These are phyloP conservation scores for Polytrichum commune DNA, from an alignment of 225 moss, liverwort and hornwort species.

Conservation along the genomic window DNA sequence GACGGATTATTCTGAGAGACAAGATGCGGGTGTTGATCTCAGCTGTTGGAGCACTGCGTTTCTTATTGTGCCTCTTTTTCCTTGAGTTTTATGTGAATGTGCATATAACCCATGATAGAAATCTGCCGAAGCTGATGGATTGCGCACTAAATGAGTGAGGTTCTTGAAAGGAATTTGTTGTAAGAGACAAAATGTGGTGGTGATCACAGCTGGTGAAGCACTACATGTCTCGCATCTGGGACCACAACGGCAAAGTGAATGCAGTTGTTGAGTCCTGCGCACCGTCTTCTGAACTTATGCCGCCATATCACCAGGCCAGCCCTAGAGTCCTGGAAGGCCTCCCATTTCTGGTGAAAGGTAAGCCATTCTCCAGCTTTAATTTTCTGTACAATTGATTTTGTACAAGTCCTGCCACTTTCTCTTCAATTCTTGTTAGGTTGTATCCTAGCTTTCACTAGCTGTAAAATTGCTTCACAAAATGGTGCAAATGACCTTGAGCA, in stretches of 20 bases:
- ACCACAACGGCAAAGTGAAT: conserved; percentile 42
- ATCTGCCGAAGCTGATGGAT: neutral
- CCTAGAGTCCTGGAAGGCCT: conserved; percentile 62
- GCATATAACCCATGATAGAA: neutral
- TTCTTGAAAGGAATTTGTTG: neutral
- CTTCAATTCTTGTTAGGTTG: neutral
- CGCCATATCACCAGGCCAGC: conserved; percentile 22
- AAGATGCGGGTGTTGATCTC: too few relatives aligned
- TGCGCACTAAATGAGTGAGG: too few relatives aligned
- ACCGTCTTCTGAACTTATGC: conserved; percentile 21
- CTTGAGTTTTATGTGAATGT: too few relatives aligned
- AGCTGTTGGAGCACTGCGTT: too few relatives aligned
- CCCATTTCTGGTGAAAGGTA: conserved; percentile 79
- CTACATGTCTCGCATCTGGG: conserved; percentile 67
- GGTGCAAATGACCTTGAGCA: neutral
- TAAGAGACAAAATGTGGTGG: neutral
- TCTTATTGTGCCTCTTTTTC: too few relatives aligned
- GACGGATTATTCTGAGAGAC: too few relatives aligned
- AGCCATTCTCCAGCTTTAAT: neutral
- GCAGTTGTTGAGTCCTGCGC: conserved; percentile 68
- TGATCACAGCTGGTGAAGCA: conserved; percentile 51
- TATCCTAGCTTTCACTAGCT: neutral
- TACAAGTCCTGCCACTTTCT: neutral
- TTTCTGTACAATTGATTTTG: too few relatives aligned
- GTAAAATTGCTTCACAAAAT: neutral